Evolutionary conservation across 805 yeast species (phyloP).

Genomic region (Ogataea paradorogensis): DNA sequence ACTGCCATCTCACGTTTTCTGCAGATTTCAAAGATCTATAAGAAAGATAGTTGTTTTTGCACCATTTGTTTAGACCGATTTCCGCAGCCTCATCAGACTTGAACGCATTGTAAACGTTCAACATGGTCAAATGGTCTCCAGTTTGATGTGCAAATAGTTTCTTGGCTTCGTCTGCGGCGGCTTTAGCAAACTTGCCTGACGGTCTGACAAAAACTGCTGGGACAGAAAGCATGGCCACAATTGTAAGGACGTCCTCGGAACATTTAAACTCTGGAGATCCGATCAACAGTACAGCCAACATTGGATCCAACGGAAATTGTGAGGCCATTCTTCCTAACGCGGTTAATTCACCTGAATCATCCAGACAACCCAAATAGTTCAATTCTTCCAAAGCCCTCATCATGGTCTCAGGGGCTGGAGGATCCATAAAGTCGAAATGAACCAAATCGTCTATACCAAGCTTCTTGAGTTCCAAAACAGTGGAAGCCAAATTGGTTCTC

Average conservation of each 20-base stretch:
- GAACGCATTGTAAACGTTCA: slow-evolving; percentile 86
- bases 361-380: slow-evolving; percentile 83
- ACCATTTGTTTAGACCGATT: slow-evolving; percentile 75
- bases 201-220: slow-evolving; percentile 96
- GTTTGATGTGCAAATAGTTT: slow-evolving; percentile 85
- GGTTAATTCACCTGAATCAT: slow-evolving; percentile 89
- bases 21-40: slow-evolving; percentile 83
- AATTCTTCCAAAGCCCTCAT: slow-evolving; percentile 97
- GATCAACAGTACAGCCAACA: slow-evolving; percentile 88
- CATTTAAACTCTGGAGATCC: slow-evolving; percentile 83
- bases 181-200: slow-evolving; percentile 74
- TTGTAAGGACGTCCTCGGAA: slow-evolving; percentile 82
- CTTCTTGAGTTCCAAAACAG: slow-evolving; percentile 90
- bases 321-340: slow-evolving; percentile 88
- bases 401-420: slow-evolving; percentile 99
- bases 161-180: slow-evolving; percentile 90
- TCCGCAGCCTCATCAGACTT: slow-evolving; percentile 68
- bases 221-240: slow-evolving; percentile 87
- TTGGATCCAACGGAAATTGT: slow-evolving; percentile 92
- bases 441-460: slow-evolving; percentile 94
- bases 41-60: slow-evolving; percentile 84
- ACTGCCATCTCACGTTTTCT: slow-evolving; percentile 81
- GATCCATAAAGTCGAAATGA: slow-evolving; percentile 98
- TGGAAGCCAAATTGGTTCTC: slow-evolving; percentile 84
- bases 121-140: slow-evolving; percentile 89